Evolutionary conservation across 176 grass and related monocot species (phyloP), one percentile per base, ranked within the genome.

Genomic region (Oryza australiensis): DNA sequence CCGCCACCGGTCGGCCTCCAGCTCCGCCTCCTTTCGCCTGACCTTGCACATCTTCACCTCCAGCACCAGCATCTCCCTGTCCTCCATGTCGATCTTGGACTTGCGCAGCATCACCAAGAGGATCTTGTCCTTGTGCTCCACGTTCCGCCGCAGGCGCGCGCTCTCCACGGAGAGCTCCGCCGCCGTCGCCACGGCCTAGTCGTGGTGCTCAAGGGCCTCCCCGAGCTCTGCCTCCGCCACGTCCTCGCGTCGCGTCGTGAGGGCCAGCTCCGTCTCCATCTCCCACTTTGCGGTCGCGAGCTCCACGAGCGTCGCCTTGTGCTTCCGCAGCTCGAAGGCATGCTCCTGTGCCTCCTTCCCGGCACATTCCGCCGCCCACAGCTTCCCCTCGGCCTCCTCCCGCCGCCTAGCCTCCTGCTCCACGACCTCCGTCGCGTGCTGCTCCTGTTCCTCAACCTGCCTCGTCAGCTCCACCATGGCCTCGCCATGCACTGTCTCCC

Each of bases 91-190:
- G 30, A 94, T 78, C 86, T 92, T 97, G 27, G 87, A 94, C 85
- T 97, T 97, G 48, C 91, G 84, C 79, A 97, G 78, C 91, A 97
- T 90, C 27, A 89, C 91, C 0, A 91, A 94, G 9, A 97, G 84
- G 60, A 97, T 91, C 74, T 92, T 94, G 73, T 94, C 91, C 87
- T 94, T 97, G 70, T 97, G 94, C 80, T 94, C 87, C 1, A 82
- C 87, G 57, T 97, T 91, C 63, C 83, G 88, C n/a, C 86, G 78
- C 72, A 94, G 84, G 33, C 70, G 80, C 59, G 68, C 84, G 0
- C 84, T 73, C 79, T 97, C 88, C 12, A 57, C 62, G 13, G 86
- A 82, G 6, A 95, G 85, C 12, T 89, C 80, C 4, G 90, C 88
- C 10, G 89, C 85, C 67, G 84, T 78, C 42, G 75, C n/a, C 20